Evolutionary conservation across 768 basidiomycete genomes (phyloP), one percentile per base, ranked within the genome.

Genomic region (Mycena sanguinolenta): DNA sequence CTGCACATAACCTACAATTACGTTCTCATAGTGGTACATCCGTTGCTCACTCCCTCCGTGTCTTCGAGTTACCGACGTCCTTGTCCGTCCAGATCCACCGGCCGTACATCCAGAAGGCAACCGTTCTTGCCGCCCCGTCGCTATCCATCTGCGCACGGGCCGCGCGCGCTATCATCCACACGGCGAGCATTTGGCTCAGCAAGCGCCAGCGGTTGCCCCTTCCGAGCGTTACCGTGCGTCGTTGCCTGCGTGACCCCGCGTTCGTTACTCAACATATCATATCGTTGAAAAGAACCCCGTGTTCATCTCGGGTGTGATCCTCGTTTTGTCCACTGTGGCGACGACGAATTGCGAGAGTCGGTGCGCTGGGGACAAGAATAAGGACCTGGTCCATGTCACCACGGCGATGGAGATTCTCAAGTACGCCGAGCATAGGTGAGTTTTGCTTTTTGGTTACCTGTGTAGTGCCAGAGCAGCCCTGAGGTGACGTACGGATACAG

Each of bases 141-240:
- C 81, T 88, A 23, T 83, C 85, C 0, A 88, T 88, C 61, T 88
- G 87, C 75, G 81, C 84, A 34, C 88, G 86, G 64, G 87, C 88
- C 2, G 84, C 88, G 8, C 80, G 87, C 17, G 84, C 87, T 0
- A 82, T 78, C 23, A 78, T 81, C 23, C 84, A 84, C 59, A 81
- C 88, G 27, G 75, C 84, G 50, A 83, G 86, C 49, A 60, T 65
- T 8, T 73, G 72, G 72, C 53, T 72, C 6, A 32, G 23, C 16
- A 25, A 46, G 21, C 3, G 60, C 0, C 67, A 69, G 30, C 28
- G 63, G 27, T 16, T 69, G 12, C 55, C 72, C 9, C 50, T 44
- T 8, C 59, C 64, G 25, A 27, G 13, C 19, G 14, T 69, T 7
- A 38, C 44, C 30, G 72, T 73, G 36, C 10, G 55, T 60, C 13